These are phyloP conservation scores for Dictyostelium purpureum DNA, from an alignment of 78 protist genomes.

Conservation along the genomic window DNA sequence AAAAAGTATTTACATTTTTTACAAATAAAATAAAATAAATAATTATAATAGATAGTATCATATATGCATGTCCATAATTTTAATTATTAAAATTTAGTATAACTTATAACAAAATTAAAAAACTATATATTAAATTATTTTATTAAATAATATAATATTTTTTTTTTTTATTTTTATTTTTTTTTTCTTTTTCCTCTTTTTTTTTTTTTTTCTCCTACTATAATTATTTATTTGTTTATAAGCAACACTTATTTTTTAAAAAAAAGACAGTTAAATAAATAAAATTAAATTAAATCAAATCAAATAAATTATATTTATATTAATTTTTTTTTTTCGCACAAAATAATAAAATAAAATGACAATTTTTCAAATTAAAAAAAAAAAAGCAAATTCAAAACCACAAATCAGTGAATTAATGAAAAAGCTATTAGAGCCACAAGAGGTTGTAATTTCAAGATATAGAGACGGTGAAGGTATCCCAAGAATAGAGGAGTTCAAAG, in stretches of 20 bases:
- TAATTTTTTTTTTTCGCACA: neutral
- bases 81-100: too few relatives aligned
- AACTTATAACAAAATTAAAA: too few relatives aligned
- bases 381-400: too few relatives aligned
- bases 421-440: conserved; percentile 64
- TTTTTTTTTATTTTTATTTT: neutral
- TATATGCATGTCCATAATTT: too few relatives aligned
- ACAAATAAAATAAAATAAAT: too few relatives aligned
- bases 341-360: neutral
- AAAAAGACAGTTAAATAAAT: too few relatives aligned
- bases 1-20: too few relatives aligned
- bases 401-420: conserved; percentile 44
- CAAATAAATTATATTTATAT: neutral
- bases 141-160: neutral
- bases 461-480: conserved; percentile 39
- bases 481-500: conserved; percentile 33
- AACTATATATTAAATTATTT: too few relatives aligned
- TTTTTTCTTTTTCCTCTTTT: neutral
- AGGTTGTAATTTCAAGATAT: conserved; percentile 52
- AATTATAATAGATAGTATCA: too few relatives aligned
- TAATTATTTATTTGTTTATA: too few relatives aligned
- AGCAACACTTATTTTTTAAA: too few relatives aligned
- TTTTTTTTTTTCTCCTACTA: neutral
- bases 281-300: too few relatives aligned
- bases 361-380: neutral